These are phyloP conservation scores for Olyra latifolia DNA, from an alignment of 176 grass and related monocot species.

Conservation along the genomic window DNA sequence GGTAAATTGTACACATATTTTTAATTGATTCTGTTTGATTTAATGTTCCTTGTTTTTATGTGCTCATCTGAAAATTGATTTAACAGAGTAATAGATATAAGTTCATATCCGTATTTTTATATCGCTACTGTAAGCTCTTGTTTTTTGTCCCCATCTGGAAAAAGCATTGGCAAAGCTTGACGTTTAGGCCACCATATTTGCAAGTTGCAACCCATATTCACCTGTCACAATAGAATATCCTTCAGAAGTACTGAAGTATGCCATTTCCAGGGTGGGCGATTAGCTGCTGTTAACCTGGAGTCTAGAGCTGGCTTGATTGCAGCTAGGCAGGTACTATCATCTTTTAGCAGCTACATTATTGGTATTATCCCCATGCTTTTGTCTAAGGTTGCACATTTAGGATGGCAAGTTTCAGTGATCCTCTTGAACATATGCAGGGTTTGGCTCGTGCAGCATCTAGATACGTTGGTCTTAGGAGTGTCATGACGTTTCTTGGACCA, in stretches of 20 bases:
- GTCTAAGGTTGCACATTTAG: not conserved
- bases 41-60: not conserved
- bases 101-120: not conserved
- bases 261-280: slow-evolving; percentile 66
- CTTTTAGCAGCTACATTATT: slow-evolving; percentile 24
- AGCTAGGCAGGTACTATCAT: slow-evolving; percentile 73
- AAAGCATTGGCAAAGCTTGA: not conserved
- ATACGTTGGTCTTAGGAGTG: slow-evolving; percentile 78
- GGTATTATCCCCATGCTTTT: not conserved
- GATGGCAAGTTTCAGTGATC: not conserved
- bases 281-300: slow-evolving; percentile 82
- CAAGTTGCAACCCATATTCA: slow-evolving; percentile 1
- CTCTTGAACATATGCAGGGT: slow-evolving; percentile 57
- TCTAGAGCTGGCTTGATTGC: slow-evolving; percentile 71
- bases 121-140: not conserved
- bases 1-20: slow-evolving; percentile 57
- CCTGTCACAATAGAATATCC: not conserved
- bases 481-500: slow-evolving; percentile 87
- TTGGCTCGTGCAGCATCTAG: slow-evolving; percentile 69
- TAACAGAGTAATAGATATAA: not conserved
- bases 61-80: not conserved
- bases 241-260: slow-evolving; percentile 10
- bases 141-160: not conserved
- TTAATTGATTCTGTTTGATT: not conserved
- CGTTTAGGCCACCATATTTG: not conserved